Evolutionary conservation across 1,284 basidiomycete species (phyloP).

Genomic region (Phellinidium pouzarii): DNA sequence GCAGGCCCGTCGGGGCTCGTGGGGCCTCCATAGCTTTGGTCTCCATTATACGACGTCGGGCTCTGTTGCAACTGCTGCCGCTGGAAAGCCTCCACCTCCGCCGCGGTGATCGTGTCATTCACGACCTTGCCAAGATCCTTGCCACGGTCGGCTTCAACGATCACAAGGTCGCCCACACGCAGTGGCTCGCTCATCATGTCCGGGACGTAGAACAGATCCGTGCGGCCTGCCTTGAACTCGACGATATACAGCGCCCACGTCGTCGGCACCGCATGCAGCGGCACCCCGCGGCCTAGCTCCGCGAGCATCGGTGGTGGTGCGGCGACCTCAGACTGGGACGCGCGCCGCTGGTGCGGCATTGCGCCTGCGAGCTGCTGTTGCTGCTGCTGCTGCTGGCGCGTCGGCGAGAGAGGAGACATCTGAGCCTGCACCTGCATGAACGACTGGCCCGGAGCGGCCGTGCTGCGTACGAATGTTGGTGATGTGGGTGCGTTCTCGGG

Average conservation of each 20-base stretch:
- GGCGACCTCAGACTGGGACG: constrained; percentile 41
- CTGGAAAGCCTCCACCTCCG: constrained; percentile 88
- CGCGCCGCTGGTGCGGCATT: constrained; percentile 34
- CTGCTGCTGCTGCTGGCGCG: constrained; percentile 25
- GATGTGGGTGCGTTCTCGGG: constrained; percentile 35
- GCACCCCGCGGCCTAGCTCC: constrained; percentile 87
- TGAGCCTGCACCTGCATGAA: constrained; percentile 13
- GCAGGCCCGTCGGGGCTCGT: constrained; percentile 45
- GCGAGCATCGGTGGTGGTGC: constrained; percentile 26
- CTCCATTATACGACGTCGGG: constrained; percentile 35
- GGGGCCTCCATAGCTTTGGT: constrained; percentile 37
- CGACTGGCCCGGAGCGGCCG: constrained; percentile 13
- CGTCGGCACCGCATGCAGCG: constrained; percentile 74
- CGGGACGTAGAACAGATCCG: constrained; percentile 88
- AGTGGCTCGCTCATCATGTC: constrained; percentile 57
- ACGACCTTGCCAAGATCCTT: constrained; percentile 89
- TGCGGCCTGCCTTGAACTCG: constrained; percentile 95
- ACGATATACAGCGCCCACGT: constrained; percentile 92
- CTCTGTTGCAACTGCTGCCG: constrained; percentile 49
- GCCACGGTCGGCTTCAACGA: constrained; percentile 95
- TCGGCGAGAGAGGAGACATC: constrained; percentile 30
- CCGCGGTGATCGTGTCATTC: constrained; percentile 84
- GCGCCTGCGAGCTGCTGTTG: constrained; percentile 23
- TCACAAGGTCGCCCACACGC: constrained; percentile 83
- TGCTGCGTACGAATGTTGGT: constrained; percentile 17